Evolutionary conservation across 805 yeast species (phyloP).

Genomic region (Teunomyces panamensis): DNA sequence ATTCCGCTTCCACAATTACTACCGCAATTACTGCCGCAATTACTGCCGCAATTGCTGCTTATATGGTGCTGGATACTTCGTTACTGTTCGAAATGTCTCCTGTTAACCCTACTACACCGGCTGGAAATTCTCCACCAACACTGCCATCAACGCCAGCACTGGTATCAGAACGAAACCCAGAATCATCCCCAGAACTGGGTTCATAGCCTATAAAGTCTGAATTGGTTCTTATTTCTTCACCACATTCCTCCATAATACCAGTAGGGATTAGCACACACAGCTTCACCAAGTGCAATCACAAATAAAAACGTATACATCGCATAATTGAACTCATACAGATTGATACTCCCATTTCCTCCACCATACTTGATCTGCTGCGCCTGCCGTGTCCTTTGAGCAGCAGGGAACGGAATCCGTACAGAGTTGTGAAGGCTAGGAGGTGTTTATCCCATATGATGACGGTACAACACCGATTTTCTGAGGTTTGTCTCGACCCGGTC

Average conservation of each 20-base stretch:
- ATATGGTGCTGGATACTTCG: not conserved
- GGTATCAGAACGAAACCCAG: conserved; percentile 2
- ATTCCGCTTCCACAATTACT: not conserved
- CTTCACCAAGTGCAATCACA: conserved; percentile 10
- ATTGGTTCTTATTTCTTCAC: not conserved
- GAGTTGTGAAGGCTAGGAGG: conserved; percentile 16
- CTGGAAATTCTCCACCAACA: conserved; percentile 5
- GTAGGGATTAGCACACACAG: too few relatives aligned
- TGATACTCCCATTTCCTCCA: not conserved
- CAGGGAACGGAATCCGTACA: conserved; percentile 6
- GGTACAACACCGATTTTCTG: conserved; percentile 3
- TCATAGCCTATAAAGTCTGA: not conserved
- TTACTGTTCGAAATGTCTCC: too few relatives aligned
- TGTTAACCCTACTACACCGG: not conserved
- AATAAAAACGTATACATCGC: conserved; percentile 7
- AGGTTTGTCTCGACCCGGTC: not conserved
- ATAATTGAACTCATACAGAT: not conserved
- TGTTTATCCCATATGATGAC: conserved; percentile 8
- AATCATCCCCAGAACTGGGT: conserved; percentile 1
- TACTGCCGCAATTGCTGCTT: not conserved
- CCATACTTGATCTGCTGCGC: conserved; percentile 3
- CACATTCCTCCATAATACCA: too few relatives aligned
- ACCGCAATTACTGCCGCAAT: not conserved
- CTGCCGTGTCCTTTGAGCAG: conserved; percentile 3
- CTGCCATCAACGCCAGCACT: conserved; percentile 7